Base-by-base conservation (phyloP, 805 yeast genomes). In the Candida glaebosa region DNA sequence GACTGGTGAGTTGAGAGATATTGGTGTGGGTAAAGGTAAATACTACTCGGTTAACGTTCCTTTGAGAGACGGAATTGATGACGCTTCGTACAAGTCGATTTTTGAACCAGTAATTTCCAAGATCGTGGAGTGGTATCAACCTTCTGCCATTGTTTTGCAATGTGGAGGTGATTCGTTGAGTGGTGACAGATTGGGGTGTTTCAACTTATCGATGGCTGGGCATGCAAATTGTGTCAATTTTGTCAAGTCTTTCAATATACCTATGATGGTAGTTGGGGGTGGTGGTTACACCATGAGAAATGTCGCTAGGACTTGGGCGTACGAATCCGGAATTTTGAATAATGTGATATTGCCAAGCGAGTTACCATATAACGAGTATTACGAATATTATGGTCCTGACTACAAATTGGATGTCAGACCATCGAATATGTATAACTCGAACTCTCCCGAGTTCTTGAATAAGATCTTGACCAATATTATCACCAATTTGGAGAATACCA, bases 231-330 rank as follows among this genome's bases (percentile, higher is more conserved):
- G 99, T 71, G 87, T 91, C 39, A 81, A 84, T 52, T 91, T 79
- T 64, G 88, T 90, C 39, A 86, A 85, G 60, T 76, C 86, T 6
- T 87, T 91, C 57, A 86, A 87, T 37, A 75, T 93, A 14, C 98
- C 99, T 7, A 68, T 87, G 76, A 78, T 93, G 82, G 95, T 93
- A 22, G 74, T 93, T 16, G 99, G 99, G 31, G 99, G 99, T 38
- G 99, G 99, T 52, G 99, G 99, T 16, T 93, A 93, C 67, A 93
- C 99, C 2, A 95, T 95, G 77, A 78, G 97, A 61, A 93, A 93
- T 60, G 99, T 93, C 37, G 88, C 97, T 4, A 73, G 99, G 51
- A 78, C 95, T 9, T 91, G 99, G 98, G 79, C 96, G 2, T 90
- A 75, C 57, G 99, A 93, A 64, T 82, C 96, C 0, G 91, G 96